Evolutionary conservation across 2,329 filamentous ascomycete genomes (phyloP).

Genomic region (Kalmusia sp.): DNA sequence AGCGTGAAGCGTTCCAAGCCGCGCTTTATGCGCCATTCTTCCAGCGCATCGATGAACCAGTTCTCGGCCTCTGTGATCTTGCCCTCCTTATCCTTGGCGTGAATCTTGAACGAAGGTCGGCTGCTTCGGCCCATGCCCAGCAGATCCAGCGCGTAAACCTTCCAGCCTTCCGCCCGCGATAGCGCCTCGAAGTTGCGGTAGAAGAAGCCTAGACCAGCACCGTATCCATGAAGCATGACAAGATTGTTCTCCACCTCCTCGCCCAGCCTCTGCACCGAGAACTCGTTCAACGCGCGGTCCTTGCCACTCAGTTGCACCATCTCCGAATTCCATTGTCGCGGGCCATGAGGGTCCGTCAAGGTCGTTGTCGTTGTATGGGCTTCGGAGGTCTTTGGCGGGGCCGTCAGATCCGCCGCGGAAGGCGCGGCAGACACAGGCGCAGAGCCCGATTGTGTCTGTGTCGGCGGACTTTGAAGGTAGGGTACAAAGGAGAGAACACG

Average conservation of each 20-base stretch:
- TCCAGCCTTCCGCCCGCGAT: conserved; percentile 80
- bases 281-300: conserved; percentile 88
- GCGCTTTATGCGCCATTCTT: conserved; percentile 90
- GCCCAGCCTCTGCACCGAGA: conserved; percentile 83
- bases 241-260: conserved; percentile 84
- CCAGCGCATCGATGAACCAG: conserved; percentile 95
- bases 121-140: conserved; percentile 92
- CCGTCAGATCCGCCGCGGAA: conserved; percentile 48
- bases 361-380: conserved; percentile 55
- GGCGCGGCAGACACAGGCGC: conserved; percentile 54
- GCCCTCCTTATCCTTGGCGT: conserved; percentile 78
- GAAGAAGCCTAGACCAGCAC: conserved; percentile 94
- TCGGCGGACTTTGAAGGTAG: conserved; percentile 75
- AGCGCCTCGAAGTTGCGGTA: conserved; percentile 97
- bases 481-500: conserved; percentile 87
- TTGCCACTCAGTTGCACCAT: conserved; percentile 86
- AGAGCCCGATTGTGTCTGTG: conserved; percentile 69
- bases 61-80: conserved; percentile 89
- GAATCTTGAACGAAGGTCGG: conserved; percentile 82
- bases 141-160: conserved; percentile 92
- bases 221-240: conserved; percentile 96
- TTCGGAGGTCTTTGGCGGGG: conserved; percentile 45
- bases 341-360: conserved; percentile 78
- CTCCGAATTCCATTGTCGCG: conserved; percentile 82
- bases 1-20: conserved; percentile 94